Evolutionary conservation across 768 basidiomycete species (phyloP), one percentile per base, ranked within the genome.

Genomic region (Lactarius deliciosus): DNA sequence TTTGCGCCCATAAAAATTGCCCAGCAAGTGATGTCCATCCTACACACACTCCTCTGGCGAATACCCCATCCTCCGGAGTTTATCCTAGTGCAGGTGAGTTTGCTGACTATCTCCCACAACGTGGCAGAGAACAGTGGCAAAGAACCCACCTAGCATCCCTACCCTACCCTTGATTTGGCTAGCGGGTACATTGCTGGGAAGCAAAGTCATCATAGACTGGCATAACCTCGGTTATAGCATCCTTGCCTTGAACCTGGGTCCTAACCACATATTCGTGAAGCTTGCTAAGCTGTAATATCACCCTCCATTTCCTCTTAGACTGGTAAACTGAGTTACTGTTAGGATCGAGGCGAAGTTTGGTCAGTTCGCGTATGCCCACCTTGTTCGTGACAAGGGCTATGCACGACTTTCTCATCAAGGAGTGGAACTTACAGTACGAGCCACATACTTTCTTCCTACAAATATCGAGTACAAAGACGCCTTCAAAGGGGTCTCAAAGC

Each of bases 81-180:
- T 73, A 86, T 98, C 64, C 76, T 98, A 65, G 92, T 98, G 2
- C 97, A 98, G 82, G 96, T 94, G 65, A 28, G 85, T 77, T 43
- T 30, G 50, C 32, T 57, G 36, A 41, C 38, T 20, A 53, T 8
- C 41, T 54, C 13, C 25, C 55, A 28, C 58, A 34, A 18, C 13
- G 53, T 34, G 28, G 22, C 63, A 45, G 2, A 63, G 68, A 55
- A 68, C 20, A 11, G 20, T 6, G 64, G 73, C 63, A 38, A 73
- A 99, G 94, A 99, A 98, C 73, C 97, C 97, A 32, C 97, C 97
- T 10, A 92, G 91, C 66, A 95, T 99, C 43, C 97, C 97, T 1
- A 96, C 96, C 0, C 84, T 99, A 20, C 88, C 89, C 2, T 79
- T 98, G 22, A 93, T 92, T 3, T 91, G 91, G 82, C 75, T 94